Conservation (phyloP, 2,329 filamentous ascomycete genomes). For the Rhinocladiella mackenziei region DNA sequence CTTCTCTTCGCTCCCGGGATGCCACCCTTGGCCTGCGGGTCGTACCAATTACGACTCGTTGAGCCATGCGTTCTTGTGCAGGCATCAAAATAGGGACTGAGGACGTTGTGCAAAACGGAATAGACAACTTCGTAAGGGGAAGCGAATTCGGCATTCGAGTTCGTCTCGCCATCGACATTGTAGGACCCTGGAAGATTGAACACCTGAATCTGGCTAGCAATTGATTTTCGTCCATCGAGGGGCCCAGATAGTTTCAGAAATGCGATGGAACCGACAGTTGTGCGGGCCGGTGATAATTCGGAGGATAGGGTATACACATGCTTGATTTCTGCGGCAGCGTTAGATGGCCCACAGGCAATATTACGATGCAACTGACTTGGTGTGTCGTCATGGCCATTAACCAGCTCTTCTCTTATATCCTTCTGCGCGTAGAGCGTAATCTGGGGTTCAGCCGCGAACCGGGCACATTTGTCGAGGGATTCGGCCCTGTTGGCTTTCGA, state of each 20-base stretch:
- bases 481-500: constrained; percentile 68
- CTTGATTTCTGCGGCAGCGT: constrained; percentile 28
- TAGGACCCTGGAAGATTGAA: constrained; percentile 82
- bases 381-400: constrained; percentile 34
- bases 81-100: constrained; percentile 96
- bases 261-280: constrained; percentile 80
- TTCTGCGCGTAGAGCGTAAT: constrained; percentile 85
- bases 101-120: constrained; percentile 81
- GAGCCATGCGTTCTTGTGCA: constrained; percentile 79
- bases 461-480: constrained; percentile 78
- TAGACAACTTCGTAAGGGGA: constrained; percentile 92
- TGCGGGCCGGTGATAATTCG: constrained; percentile 73
- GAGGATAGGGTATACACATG: constrained; percentile 77
- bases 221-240: constrained; percentile 75
- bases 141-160: constrained; percentile 64
- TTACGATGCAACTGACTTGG: constrained; percentile 19
- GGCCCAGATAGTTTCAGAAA: constrained; percentile 85
- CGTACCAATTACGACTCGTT: constrained; percentile 65
- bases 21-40: constrained; percentile 87
- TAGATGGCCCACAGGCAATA: constrained; percentile 29
- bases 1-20: constrained; percentile 97
- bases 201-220: constrained; percentile 85
- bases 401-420: constrained; percentile 45
- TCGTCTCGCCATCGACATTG: constrained; percentile 14
- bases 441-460: constrained; percentile 85